Percentiles rank a stretch among this genome's conserved stretches.
Evolutionary conservation across 1,139 yeast genomes (phyloP).

Genomic region (Starmera stellimalicola): DNA sequence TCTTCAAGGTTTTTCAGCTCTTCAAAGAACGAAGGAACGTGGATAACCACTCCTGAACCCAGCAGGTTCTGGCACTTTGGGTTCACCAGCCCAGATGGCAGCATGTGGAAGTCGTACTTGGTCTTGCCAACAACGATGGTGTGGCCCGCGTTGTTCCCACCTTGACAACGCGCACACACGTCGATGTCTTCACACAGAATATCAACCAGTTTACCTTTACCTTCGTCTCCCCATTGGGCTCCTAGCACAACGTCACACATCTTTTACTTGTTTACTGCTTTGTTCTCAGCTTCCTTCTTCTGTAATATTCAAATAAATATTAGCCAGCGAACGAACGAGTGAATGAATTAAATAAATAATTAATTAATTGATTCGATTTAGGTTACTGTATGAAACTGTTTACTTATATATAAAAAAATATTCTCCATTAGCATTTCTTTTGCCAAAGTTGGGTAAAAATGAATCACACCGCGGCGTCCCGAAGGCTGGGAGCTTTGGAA

Average conservation of each 20-base stretch:
- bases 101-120: constrained; percentile 97
- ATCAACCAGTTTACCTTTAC: constrained; percentile 96
- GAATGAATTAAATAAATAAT: too few species aligned
- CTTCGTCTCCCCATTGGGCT: constrained; percentile 99
- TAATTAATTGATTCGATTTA: too few species aligned
- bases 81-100: constrained; percentile 94
- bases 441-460: too few species aligned
- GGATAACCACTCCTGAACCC: constrained; percentile 96
- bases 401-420: too few species aligned
- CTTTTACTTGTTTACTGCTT: too few species aligned
- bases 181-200: constrained; percentile 88
- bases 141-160: constrained; percentile 99
- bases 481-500: too few species aligned
- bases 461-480: too few species aligned
- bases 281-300: background rate
- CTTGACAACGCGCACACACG: constrained; percentile 97
- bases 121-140: constrained; percentile 85
- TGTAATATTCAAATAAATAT: constrained; percentile 2
- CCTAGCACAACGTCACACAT: constrained; percentile 76
- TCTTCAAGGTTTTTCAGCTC: constrained; percentile 75
- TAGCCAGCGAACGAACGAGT: too few species aligned
- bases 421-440: too few species aligned
- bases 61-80: constrained; percentile 82
- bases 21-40: constrained; percentile 84
- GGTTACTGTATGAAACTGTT: too few species aligned